A percentile compares a stretch with the other conserved stretches of the same genome.
These are phyloP conservation scores for Solanum hybrid DNA, from an alignment of 305 asterid species.

Conservation along the genomic window DNA sequence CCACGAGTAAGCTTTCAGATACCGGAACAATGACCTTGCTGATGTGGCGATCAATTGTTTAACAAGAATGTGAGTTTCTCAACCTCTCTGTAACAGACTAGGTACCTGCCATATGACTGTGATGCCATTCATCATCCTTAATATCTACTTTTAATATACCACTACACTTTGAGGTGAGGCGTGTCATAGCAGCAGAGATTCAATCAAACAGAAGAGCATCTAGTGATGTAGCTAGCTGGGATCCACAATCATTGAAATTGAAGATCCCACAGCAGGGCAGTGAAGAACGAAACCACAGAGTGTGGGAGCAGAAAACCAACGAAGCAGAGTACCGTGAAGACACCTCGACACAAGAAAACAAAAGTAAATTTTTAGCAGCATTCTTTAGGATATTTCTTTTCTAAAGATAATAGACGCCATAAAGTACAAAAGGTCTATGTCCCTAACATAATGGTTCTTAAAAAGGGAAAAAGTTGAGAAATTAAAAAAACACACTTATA, in stretches of 20 bases:
- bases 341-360: slow-evolving; percentile 81
- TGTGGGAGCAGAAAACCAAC: slow-evolving; percentile 86
- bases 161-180: slow-evolving; percentile 50
- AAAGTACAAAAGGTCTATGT: slow-evolving; percentile 18
- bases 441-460: not conserved
- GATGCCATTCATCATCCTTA: slow-evolving; percentile 48
- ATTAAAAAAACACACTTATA: not conserved
- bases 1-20: not conserved
- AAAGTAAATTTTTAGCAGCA: slow-evolving; percentile 47
- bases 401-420: slow-evolving; percentile 25
- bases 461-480: not conserved
- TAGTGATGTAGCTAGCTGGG: slow-evolving; percentile 81
- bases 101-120: slow-evolving; percentile 52
- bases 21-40: not conserved
- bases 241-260: slow-evolving; percentile 76
- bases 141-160: slow-evolving; percentile 40
- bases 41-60: not conserved
- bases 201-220: slow-evolving; percentile 66
- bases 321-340: slow-evolving; percentile 87
- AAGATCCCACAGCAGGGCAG: slow-evolving; percentile 76
- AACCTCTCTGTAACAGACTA: slow-evolving; percentile 27
- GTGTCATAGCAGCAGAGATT: slow-evolving; percentile 61
- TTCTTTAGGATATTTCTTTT: slow-evolving; percentile 17
- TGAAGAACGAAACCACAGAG: slow-evolving; percentile 71
- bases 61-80: not conserved